Percentiles rank a stretch among this genome's conserved stretches.
phyloP scores from a whole-genome alignment of 495 filamentous ascomycete species.

The Hypoxylon rickii region DNA sequence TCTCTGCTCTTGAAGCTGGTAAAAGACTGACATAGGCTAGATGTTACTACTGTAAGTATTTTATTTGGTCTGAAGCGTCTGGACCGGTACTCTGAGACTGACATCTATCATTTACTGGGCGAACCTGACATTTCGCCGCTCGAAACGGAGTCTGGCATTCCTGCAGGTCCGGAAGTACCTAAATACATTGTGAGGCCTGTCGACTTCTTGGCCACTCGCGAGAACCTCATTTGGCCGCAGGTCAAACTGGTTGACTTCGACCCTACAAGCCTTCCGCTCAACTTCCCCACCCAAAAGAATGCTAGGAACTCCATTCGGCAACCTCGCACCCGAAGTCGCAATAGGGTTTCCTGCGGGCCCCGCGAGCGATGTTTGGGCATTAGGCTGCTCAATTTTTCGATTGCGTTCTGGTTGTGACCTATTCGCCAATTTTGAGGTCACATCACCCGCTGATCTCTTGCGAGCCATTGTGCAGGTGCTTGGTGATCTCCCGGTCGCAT shows the following conservation, averaged over 20 bases:
- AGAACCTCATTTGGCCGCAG: constrained; percentile 23
- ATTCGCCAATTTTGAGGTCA: constrained; percentile 21
- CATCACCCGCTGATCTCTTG: constrained; percentile 21
- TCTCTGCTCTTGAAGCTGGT: no score
- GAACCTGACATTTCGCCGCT: constrained; percentile 16
- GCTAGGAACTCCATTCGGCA: constrained; percentile 30
- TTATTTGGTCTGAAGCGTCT: constrained; percentile 22
- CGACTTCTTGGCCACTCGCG: constrained; percentile 24
- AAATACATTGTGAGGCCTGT: constrained; percentile 26
- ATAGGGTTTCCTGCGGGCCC: constrained; percentile 24
- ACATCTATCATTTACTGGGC: constrained; percentile 31
- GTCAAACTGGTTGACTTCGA: constrained; percentile 32
- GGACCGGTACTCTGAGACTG: constrained; percentile 12
- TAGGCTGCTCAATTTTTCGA: constrained; percentile 29
- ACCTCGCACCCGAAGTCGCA: constrained; percentile 31
- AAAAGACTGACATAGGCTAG: constrained; percentile 13
- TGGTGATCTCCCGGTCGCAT: constrained; percentile 22
- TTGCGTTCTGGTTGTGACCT: constrained; percentile 24
- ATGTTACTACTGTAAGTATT: constrained; percentile 31
- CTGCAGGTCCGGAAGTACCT: constrained; percentile 24
- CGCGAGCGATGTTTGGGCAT: constrained; percentile 31
- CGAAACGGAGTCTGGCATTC: constrained; percentile 27
- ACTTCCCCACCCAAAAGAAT: constrained; percentile 23
- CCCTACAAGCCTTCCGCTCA: constrained; percentile 24
- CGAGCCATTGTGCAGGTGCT: constrained; percentile 20